Evolutionary conservation across 768 basidiomycete species (phyloP).

Genomic region (Boletellus sp.): DNA sequence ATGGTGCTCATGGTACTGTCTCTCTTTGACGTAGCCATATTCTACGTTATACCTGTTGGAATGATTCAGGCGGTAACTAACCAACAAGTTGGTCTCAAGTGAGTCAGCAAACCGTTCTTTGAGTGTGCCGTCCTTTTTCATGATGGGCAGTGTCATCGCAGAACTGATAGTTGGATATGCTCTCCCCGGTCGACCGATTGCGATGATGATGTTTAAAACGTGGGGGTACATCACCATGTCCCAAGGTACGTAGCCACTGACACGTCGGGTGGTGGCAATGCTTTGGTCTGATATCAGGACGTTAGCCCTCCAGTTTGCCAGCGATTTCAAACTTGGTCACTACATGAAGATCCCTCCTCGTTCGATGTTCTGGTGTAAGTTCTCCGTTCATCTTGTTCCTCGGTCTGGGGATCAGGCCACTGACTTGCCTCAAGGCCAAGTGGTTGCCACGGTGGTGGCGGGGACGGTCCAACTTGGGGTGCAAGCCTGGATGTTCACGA

Average conservation of each 20-base stretch:
- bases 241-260: slow-evolving; percentile 28
- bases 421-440: slow-evolving; percentile 37
- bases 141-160: slow-evolving; percentile 48
- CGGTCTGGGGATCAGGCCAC: background rate
- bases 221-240: slow-evolving; percentile 66
- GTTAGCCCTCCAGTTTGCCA: background rate
- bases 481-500: slow-evolving; percentile 56
- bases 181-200: slow-evolving; percentile 61
- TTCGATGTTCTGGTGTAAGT: slow-evolving; percentile 54
- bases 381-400: background rate
- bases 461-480: slow-evolving; percentile 67
- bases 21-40: slow-evolving; percentile 30
- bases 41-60: slow-evolving; percentile 75
- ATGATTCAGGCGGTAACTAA: slow-evolving; percentile 81
- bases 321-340: background rate
- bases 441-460: slow-evolving; percentile 57
- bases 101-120: background rate
- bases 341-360: slow-evolving; percentile 2
- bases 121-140: slow-evolving; percentile 1
- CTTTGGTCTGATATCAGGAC: background rate
- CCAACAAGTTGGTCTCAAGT: slow-evolving; percentile 53
- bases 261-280: too few species aligned
- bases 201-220: slow-evolving; percentile 79
- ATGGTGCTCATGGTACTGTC: background rate
- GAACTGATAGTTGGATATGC: slow-evolving; percentile 53